phyloP scores from a whole-genome alignment of 2,329 filamentous ascomycete genomes.

The Fonsecaea pedrosoi region DNA sequence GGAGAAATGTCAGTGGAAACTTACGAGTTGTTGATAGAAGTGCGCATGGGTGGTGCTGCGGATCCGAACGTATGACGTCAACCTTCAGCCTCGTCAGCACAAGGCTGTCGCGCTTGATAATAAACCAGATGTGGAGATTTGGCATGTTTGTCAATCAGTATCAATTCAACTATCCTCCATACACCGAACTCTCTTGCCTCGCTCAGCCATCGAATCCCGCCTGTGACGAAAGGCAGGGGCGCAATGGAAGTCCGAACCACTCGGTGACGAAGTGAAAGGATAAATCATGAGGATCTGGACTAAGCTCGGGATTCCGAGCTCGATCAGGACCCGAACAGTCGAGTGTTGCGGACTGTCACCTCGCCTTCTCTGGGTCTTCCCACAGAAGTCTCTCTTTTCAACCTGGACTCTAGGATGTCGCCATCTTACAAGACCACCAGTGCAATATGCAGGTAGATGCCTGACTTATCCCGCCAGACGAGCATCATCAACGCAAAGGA shows the following conservation, averaged over 20 bases:
- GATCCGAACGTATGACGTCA: neutral
- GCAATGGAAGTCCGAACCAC: neutral
- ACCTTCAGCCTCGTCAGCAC: neutral
- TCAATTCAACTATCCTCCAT: neutral
- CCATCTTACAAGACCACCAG: neutral
- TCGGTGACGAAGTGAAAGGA: neutral
- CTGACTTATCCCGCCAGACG: neutral
- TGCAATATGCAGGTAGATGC: neutral
- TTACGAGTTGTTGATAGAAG: neutral
- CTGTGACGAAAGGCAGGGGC: neutral
- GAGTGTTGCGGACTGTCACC: neutral
- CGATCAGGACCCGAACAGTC: neutral
- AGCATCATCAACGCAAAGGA: neutral
- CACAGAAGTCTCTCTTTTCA: neutral
- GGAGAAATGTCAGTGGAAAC: neutral
- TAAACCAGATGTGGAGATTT: neutral
- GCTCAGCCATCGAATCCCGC: neutral
- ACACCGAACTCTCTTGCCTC: neutral
- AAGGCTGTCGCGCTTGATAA: slow-evolving; percentile 8
- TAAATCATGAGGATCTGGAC: slow-evolving; percentile 1
- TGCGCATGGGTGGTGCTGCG: neutral
- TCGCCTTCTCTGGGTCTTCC: neutral
- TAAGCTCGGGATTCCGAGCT: slow-evolving; percentile 3
- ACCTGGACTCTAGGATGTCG: neutral
- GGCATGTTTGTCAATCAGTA: neutral